Evolutionary conservation across 345 rosid species (phyloP), one percentile per base, ranked within the genome.

Genomic region (Moringa oleifera): DNA sequence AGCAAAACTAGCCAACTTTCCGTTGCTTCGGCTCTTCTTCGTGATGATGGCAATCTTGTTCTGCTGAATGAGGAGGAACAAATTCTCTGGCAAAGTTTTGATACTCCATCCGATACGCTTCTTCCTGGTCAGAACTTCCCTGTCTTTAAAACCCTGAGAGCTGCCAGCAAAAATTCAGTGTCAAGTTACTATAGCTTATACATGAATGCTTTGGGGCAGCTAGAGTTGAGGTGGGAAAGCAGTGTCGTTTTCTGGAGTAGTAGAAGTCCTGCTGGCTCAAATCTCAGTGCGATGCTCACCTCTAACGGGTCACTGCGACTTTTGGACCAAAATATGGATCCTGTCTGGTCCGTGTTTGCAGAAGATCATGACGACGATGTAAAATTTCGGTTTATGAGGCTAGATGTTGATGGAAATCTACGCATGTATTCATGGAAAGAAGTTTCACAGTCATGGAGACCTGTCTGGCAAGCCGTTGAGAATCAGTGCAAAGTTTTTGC

Each of bases 391-490:
- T 81, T 88, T 23, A 81, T 90, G 0, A 80, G 88, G 73, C 81
- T 90, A 21, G 95, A 90, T 61, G 58, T 64, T 7, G 97, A 90
- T 67, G 97, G 97, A 24, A 90, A 90, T 69, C 72, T 90, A 66
- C 79, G 97, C 59, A 70, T 90, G 76, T 87, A 87, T 72, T 87
- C 97, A 2, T 90, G 90, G 90, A 64, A 37, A 2, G 75, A 75
- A 33, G 81, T 18, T 65, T 76, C 68, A 15, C 12, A 59, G 71
- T 58, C 75, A 19, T 90, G 97, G 97, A 81, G 67, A 77, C 65
- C 93, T 8, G 95, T 83, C 59, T 90, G 95, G 97, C 93, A 87
- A 77, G 95, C 95, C 54, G 79, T 90, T 75, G 95, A 84, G 78
- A 84, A 88, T 73, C 97, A 88, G 53, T 88, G 97, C 63, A 64